Conservation (phyloP, 495 filamentous ascomycete species). For the Penicillium crystallinum region DNA sequence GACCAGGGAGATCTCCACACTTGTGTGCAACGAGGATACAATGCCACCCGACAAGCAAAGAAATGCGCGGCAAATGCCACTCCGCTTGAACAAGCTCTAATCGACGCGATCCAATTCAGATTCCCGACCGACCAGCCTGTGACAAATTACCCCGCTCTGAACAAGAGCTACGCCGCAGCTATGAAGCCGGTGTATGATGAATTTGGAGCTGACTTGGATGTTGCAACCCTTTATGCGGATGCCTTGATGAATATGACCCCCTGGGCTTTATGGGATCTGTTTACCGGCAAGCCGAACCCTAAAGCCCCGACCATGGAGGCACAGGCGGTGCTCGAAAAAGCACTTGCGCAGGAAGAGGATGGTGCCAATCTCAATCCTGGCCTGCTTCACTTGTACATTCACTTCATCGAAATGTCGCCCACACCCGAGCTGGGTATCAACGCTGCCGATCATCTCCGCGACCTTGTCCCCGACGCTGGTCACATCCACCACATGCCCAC, state of each 20-base stretch:
- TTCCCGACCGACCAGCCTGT: background rate
- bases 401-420: background rate
- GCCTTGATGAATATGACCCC: background rate
- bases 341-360: background rate
- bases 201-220: background rate
- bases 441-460: constrained; percentile 1
- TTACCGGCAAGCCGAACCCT: background rate
- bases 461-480: background rate
- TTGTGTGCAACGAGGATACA: background rate
- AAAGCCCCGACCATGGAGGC: background rate
- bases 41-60: background rate
- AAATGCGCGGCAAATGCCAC: background rate
- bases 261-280: background rate
- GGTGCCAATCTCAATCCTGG: background rate
- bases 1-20: background rate
- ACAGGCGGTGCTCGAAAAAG: background rate
- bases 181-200: background rate
- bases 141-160: background rate
- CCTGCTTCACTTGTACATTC: background rate
- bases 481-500: background rate
- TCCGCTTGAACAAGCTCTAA: background rate
- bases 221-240: background rate
- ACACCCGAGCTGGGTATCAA: background rate
- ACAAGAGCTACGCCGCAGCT: background rate
- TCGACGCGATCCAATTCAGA: background rate